Percentiles rank a stretch among this genome's conserved stretches.
phyloP scores from a whole-genome alignment of 176 grass and related monocot species.

The Eleusine coracana region DNA sequence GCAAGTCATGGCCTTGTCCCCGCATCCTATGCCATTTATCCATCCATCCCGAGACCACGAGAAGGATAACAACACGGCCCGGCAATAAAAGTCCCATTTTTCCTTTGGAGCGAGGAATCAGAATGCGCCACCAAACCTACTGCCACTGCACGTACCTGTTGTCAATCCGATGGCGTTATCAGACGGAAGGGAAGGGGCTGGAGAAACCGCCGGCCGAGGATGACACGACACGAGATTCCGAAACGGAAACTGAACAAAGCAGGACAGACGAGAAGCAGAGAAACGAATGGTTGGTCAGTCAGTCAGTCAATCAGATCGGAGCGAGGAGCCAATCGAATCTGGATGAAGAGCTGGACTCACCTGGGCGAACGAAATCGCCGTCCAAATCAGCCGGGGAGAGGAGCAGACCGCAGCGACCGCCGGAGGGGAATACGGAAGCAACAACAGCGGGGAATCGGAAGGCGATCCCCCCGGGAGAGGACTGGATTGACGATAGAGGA shows the following conservation, averaged over 20 bases:
- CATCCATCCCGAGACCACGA: conserved; percentile 23
- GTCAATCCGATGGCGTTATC: background rate
- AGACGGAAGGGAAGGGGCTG: background rate
- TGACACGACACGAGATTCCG: background rate
- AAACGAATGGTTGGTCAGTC: too few relatives aligned
- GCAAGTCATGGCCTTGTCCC: background rate
- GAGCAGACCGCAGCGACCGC: background rate
- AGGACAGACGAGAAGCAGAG: background rate
- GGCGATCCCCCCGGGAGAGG: background rate
- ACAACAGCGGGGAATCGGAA: background rate
- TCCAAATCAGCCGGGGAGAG: background rate
- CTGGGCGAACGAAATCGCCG: background rate
- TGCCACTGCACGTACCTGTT: background rate
- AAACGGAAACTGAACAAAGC: background rate
- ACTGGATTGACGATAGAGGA: background rate
- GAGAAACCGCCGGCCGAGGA: conserved; percentile 8
- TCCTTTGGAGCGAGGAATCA: background rate
- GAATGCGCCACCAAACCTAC: background rate
- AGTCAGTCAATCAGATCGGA: background rate
- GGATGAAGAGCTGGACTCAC: background rate
- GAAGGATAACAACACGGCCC: background rate
- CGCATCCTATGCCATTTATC: too few relatives aligned
- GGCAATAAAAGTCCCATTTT: background rate
- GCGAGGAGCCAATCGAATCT: background rate
- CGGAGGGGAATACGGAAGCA: background rate